Evolutionary conservation across 306 rosid genomes (phyloP).

Genomic region (Cucumis cinereus): DNA sequence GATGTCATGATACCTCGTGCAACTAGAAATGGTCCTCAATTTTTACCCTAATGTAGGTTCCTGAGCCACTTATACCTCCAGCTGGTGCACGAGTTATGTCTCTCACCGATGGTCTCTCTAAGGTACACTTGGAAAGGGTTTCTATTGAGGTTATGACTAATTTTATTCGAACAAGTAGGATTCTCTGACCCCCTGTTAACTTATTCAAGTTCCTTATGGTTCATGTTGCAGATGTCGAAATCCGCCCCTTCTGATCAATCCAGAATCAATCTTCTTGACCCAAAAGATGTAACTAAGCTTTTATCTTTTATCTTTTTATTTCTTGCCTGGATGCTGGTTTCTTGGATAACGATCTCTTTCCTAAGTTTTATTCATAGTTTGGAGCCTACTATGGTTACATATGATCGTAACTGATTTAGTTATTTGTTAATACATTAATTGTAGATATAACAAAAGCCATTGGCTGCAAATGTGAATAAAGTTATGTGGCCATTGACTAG

Average conservation of each 20-base stretch:
- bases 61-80: slow-evolving; percentile 94
- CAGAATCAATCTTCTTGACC: slow-evolving; percentile 85
- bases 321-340: slow-evolving; percentile 4
- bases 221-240: slow-evolving; percentile 78
- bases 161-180: neutral
- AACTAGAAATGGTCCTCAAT: slow-evolving; percentile 7
- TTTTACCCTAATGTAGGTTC: slow-evolving; percentile 47
- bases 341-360: slow-evolving; percentile 6
- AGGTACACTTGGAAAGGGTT: slow-evolving; percentile 30
- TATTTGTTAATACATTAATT: neutral
- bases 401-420: neutral
- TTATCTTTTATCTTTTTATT: neutral
- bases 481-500: neutral
- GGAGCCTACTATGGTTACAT: neutral
- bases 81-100: slow-evolving; percentile 95
- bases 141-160: neutral
- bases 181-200: neutral
- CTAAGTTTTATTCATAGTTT: slow-evolving; percentile 1
- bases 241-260: slow-evolving; percentile 95
- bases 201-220: slow-evolving; percentile 9
- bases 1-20: slow-evolving; percentile 12
- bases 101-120: slow-evolving; percentile 81
- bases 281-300: slow-evolving; percentile 70
- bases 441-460: neutral
- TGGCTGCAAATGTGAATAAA: neutral